These are phyloP conservation scores for Dictyostelium citrinum DNA, from an alignment of 78 protist genomes.

Conservation along the genomic window DNA sequence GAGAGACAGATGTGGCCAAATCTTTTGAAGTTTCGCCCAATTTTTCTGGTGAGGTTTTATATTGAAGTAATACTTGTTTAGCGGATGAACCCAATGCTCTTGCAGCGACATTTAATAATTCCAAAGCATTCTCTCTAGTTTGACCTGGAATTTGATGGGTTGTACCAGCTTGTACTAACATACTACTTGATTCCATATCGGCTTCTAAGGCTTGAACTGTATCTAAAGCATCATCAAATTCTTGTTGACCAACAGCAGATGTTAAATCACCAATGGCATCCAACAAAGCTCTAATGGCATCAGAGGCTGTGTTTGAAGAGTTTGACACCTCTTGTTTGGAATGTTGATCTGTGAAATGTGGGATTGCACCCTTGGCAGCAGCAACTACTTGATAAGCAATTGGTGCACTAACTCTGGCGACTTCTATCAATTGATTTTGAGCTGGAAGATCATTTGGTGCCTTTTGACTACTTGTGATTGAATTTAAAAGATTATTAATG, in stretches of 20 bases:
- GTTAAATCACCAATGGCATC: conserved; percentile 51
- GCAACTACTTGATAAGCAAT: conserved; percentile 59
- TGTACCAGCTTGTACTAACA: conserved; percentile 25
- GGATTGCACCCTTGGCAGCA: conserved; percentile 52
- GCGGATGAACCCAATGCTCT: conserved; percentile 54
- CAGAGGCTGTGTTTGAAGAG: conserved; percentile 38
- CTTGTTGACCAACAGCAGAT: conserved; percentile 68
- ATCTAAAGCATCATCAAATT: conserved; percentile 68
- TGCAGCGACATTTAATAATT: conserved; percentile 67
- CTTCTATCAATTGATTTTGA: conserved; percentile 66
- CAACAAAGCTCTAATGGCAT: conserved; percentile 73
- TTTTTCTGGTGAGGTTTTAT: conserved; percentile 70
- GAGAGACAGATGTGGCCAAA: conserved; percentile 39
- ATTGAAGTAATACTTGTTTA: conserved; percentile 56
- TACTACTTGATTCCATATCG: conserved; percentile 43
- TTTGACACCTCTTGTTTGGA: conserved; percentile 38
- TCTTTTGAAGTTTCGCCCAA: conserved; percentile 67
- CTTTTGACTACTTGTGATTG: conserved; percentile 22
- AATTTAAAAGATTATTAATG: background rate
- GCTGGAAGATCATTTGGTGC: conserved; percentile 66
- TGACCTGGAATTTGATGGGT: conserved; percentile 55
- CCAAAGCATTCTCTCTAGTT: conserved; percentile 70
- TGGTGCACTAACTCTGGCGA: conserved; percentile 45
- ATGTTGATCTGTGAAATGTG: conserved; percentile 43
- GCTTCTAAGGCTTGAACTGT: conserved; percentile 71